Conservation (phyloP, 2,329 filamentous ascomycete species). For the Triangularia verruculosa region DNA sequence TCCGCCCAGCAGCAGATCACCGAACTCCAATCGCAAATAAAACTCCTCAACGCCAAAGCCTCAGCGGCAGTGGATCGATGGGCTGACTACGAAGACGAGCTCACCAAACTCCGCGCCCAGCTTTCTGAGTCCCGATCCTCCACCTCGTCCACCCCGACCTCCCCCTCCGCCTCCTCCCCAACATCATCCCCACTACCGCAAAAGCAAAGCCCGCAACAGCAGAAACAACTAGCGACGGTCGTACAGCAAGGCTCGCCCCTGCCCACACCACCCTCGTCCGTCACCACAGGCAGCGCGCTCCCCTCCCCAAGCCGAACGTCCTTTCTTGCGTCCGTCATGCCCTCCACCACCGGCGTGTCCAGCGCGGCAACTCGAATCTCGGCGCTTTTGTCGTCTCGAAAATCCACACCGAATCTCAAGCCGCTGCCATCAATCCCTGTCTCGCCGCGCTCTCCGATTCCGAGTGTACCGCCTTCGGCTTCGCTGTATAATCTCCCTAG, state of each 20-base stretch:
- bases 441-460: constrained; percentile 7
- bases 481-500: constrained; percentile 14
- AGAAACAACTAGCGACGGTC: constrained; percentile 26
- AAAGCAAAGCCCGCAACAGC: background rate
- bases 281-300: constrained; percentile 23
- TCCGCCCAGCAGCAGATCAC: constrained; percentile 59
- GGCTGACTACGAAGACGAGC: constrained; percentile 80
- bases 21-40: constrained; percentile 70
- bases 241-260: constrained; percentile 21
- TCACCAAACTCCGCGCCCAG: constrained; percentile 53
- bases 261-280: constrained; percentile 26
- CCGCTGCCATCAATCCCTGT: constrained; percentile 6
- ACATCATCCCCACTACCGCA: constrained; percentile 10
- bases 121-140: background rate
- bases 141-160: background rate
- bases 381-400: constrained; percentile 43
- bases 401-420: constrained; percentile 43
- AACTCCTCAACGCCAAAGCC: constrained; percentile 60
- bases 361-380: constrained; percentile 45
- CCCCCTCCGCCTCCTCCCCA: constrained; percentile 3
- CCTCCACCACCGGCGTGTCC: constrained; percentile 18
- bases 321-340: constrained; percentile 38
- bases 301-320: constrained; percentile 40
- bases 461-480: constrained; percentile 19
- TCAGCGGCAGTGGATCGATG: constrained; percentile 59